Evolutionary conservation across 345 rosid genomes (phyloP), one percentile per base, ranked within the genome.

Genomic region (Boechera divaricarpa): DNA sequence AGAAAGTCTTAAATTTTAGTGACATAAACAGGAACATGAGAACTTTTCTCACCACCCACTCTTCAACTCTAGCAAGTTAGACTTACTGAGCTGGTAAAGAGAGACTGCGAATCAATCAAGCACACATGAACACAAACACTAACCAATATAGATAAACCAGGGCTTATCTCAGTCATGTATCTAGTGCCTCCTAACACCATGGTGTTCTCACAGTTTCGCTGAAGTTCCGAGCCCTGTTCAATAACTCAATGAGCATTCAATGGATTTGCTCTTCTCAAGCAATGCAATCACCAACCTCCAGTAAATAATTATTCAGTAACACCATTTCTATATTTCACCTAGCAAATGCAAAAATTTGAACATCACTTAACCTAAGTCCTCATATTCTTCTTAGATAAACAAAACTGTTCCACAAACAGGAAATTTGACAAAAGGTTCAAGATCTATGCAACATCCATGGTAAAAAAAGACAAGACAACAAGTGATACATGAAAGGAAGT

Each of bases 391-490:
- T 10, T n/a, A 48, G 16, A 36, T 6, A 38, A 62, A 18, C 13
- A 73, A 52, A 73, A 31, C 26, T 52, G 5, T 39, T 21, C 4
- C 63, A 63, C 18, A 56, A 44, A 45, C 29, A 65, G 5, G 3
- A 58, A 58, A 35, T 11, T 70, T 70, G 4, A 45, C 36, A 32
- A 56, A 57, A 70, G 24, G 56, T 32, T 58, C 33, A 70, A 18
- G 5, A 51, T 47, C 36, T 28, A 57, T 31, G 56, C 39, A 70
- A 53, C 28, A 21, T 33, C 59, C n/a, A 48, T 35, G 24, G 15
- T 1, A 31, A 48, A 32, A 7, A 49, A n/a, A n/a, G 44, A 53
- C 11, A 53, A 47, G 55, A 15, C 5, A 56, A 4, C 44, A 59
- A 68, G 28, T 49, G 62, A 29, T 13, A 24, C 12, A 41, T 29